Conservation (phyloP, 352 stramenopile species). For the Phytophthora pseudosyringae region DNA sequence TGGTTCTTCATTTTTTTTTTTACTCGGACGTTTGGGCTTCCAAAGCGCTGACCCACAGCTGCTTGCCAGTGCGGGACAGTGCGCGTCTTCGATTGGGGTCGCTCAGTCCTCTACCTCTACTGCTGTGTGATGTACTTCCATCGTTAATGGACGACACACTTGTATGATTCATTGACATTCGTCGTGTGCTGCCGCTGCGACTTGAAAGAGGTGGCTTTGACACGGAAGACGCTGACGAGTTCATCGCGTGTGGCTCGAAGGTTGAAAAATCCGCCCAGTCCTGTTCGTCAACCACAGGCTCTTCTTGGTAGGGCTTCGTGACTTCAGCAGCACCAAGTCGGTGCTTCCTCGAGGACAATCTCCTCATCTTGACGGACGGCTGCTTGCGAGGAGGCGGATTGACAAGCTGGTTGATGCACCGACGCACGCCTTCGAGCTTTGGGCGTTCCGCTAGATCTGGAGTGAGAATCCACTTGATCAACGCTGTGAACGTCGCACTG, state of each 20-base stretch:
- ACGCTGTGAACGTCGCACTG: slow-evolving; percentile 59
- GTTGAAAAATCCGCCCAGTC: slow-evolving; percentile 41
- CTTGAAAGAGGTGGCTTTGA: slow-evolving; percentile 10
- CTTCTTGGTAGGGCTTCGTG: not conserved
- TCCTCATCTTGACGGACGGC: slow-evolving; percentile 11
- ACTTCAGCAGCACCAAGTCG: slow-evolving; percentile 3
- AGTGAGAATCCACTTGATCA: slow-evolving; percentile 82
- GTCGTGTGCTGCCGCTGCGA: slow-evolving; percentile 9
- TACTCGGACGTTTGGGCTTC: slow-evolving; percentile 19
- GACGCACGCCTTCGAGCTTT: slow-evolving; percentile 54
- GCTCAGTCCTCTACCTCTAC: slow-evolving; percentile 14
- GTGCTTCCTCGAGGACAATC: slow-evolving; percentile 15
- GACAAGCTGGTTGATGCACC: slow-evolving; percentile 37
- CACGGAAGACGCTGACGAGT: slow-evolving; percentile 8
- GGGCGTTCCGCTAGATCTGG: slow-evolving; percentile 63
- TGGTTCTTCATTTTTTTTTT: slow-evolving; percentile 3
- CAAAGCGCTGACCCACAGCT: slow-evolving; percentile 33
- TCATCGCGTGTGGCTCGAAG: slow-evolving; percentile 19
- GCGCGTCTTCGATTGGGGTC: slow-evolving; percentile 17
- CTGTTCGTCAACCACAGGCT: slow-evolving; percentile 12
- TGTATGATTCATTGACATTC: slow-evolving; percentile 9
- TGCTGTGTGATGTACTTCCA: not conserved
- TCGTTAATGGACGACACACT: slow-evolving; percentile 11
- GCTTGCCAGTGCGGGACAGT: slow-evolving; percentile 35
- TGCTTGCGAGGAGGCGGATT: slow-evolving; percentile 17